Evolutionary conservation across 768 basidiomycete genomes (phyloP), one percentile per base, ranked within the genome.

Genomic region (Guyanaporus albipodus): DNA sequence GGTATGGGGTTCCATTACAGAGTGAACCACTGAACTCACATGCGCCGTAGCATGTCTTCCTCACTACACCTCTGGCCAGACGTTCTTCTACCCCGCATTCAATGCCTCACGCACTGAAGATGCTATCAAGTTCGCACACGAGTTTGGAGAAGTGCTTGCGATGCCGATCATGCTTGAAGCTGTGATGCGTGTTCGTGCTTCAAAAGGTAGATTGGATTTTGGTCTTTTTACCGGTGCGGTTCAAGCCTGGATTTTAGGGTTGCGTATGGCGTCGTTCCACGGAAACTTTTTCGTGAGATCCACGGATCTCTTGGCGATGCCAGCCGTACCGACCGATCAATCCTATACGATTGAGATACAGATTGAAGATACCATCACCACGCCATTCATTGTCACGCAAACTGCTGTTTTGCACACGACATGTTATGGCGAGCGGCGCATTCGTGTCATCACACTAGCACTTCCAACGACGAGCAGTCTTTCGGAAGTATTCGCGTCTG

Each of bases 211-310:
- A 67, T 58, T 7, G n/a, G 10, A 33, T 33, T 17, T 29, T 10
- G 26, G 35, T 21, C 27, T 19, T 10, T 19, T 29, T 11, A 3
- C 7, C 4, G 14, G 18, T 11, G 29, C 38, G 12, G 42, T 48
- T 48, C 44, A 43, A 19, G 2, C 12, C 14, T 24, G n/a, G 10
- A 44, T 26, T 45, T 2, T 50, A 87, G 87, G 94, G 51, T 72
- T 98, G 36, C 86, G 93, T 40, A 91, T 97, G 92, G 85, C 93
- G 7, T 89, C 91, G 1, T 98, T 95, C 87, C 92, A 97, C 58
- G 95, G 95, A 51, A 98, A 97, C 73, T 96, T 97, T 75, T 98
- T 98, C 63, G 91, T 96, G 46, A 85, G 95, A 42, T 96, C 93
- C 19, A 98, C 95, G 18, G 95, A 98, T 68, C 79, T 97, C 5